Conservation (phyloP, 805 yeast species). For the Lipomyces starkeyi region DNA sequence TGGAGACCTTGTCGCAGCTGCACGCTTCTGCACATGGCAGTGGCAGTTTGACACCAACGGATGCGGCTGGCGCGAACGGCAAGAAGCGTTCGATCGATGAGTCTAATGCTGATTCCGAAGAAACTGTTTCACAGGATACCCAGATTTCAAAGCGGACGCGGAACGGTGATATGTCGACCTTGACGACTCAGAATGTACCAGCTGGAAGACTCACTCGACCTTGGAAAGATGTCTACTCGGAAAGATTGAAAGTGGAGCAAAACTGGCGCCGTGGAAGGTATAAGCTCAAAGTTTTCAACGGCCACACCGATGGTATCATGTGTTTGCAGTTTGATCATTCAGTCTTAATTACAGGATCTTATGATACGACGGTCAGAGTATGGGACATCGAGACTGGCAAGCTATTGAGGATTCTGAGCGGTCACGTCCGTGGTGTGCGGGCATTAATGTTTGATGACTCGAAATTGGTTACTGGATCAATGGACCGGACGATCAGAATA, state of each 20-base stretch:
- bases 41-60: background rate
- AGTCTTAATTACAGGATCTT: conserved; percentile 86
- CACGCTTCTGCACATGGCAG: background rate
- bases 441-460: conserved; percentile 85
- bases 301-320: conserved; percentile 88
- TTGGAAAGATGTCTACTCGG: conserved; percentile 94
- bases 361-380: conserved; percentile 87
- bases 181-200: conserved; percentile 29
- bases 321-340: conserved; percentile 84
- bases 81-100: conserved; percentile 19
- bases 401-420: conserved; percentile 74
- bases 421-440: conserved; percentile 89
- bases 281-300: conserved; percentile 66
- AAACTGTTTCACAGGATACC: background rate
- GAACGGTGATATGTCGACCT: conserved; percentile 13
- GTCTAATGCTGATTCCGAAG: background rate
- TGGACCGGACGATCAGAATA: conserved; percentile 88
- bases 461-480: conserved; percentile 88
- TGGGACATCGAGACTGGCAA: conserved; percentile 89
- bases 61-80: conserved; percentile 9
- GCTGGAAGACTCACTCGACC: conserved; percentile 62
- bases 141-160: conserved; percentile 19
- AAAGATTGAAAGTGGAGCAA: conserved; percentile 86
- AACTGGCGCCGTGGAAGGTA: conserved; percentile 92
- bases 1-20: background rate